These are phyloP conservation scores for Nakataea oryzae DNA, from an alignment of 2,329 filamentous ascomycete genomes.

Conservation along the genomic window DNA sequence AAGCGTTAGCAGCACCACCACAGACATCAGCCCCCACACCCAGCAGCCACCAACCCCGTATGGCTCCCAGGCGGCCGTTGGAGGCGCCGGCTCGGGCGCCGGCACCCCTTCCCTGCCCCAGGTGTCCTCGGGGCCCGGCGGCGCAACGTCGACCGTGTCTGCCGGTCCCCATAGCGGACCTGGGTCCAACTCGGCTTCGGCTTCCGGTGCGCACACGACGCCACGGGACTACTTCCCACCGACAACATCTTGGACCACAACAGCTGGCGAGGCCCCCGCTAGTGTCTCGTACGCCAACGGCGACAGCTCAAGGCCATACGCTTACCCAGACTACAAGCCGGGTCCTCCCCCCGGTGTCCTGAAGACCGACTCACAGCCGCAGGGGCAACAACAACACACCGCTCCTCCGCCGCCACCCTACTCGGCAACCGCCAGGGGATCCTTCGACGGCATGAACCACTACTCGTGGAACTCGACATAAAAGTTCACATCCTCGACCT, in stretches of 20 bases:
- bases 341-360: constrained; percentile 15
- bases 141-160: neutral
- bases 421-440: constrained; percentile 24
- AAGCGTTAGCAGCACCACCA: constrained; percentile 18
- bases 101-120: neutral
- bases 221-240: constrained; percentile 44
- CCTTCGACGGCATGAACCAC: constrained; percentile 40
- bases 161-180: neutral
- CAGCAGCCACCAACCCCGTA: constrained; percentile 1
- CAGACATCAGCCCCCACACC: constrained; percentile 25
- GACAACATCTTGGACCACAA: constrained; percentile 39
- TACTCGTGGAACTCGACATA: constrained; percentile 47
- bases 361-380: constrained; percentile 10
- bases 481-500: neutral
- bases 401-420: constrained; percentile 27
- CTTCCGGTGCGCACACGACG: constrained; percentile 15
- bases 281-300: constrained; percentile 32
- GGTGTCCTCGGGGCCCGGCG: neutral
- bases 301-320: constrained; percentile 30
- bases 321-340: constrained; percentile 37
- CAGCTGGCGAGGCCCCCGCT: constrained; percentile 33
- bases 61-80: neutral
- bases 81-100: neutral
- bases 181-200: constrained; percentile 1
- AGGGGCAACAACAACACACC: constrained; percentile 17